These are phyloP conservation scores for Thraustochytrium sp. DNA, from an alignment of 352 stramenopile species.

Conservation along the genomic window DNA sequence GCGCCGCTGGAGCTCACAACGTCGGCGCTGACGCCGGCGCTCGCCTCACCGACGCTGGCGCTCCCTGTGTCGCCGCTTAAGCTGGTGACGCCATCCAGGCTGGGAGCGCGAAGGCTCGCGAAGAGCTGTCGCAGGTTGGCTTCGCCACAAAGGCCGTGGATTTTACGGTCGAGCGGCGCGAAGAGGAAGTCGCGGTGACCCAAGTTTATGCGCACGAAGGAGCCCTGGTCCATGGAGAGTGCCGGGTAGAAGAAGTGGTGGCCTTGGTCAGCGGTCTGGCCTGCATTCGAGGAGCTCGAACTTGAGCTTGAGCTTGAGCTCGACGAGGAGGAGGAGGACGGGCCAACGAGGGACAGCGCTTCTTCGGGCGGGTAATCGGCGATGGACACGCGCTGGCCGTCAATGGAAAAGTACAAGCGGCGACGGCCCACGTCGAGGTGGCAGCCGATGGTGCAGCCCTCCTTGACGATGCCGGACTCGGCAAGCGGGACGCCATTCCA, in stretches of 20 bases:
- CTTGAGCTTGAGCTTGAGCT: background rate
- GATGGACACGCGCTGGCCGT: background rate
- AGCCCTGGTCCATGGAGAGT: constrained; percentile 61
- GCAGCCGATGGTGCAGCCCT: background rate
- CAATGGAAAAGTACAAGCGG: background rate
- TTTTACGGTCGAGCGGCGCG: background rate
- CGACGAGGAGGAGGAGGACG: background rate
- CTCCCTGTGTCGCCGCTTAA: no score
- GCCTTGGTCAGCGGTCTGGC: no score
- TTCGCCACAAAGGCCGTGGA: background rate
- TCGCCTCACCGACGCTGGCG: no score
- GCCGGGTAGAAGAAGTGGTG: constrained; percentile 62
- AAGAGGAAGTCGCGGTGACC: constrained; percentile 48
- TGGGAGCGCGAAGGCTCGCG: no score
- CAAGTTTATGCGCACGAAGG: constrained; percentile 76
- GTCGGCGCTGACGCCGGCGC: no score
- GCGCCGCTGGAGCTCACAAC: no score
- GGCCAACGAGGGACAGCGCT: background rate
- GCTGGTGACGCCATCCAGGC: no score
- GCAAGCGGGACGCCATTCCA: background rate
- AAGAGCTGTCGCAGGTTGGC: background rate
- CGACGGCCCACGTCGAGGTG: background rate
- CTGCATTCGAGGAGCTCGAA: background rate
- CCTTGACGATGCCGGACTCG: background rate
- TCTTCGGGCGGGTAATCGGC: background rate